Evolutionary conservation across 2,329 filamentous ascomycete species (phyloP), one percentile per base, ranked within the genome.

Genomic region (Fusarium burgessii): DNA sequence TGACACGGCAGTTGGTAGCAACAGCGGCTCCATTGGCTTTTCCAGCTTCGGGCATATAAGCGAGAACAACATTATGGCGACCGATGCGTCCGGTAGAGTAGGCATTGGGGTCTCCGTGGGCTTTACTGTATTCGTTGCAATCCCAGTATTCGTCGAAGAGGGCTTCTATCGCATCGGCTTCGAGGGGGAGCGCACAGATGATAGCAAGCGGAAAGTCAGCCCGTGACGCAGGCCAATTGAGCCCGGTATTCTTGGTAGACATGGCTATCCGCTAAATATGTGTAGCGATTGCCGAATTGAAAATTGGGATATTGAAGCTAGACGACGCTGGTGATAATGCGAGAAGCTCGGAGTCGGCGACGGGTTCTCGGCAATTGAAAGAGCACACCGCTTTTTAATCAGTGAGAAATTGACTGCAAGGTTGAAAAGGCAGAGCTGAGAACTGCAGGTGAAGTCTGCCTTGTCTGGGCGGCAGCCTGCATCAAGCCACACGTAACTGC

Each of bases 21-120:
- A 76, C 67, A 3, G 50, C 41, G 1, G 79, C 76, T 1, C 78
- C 75, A 32, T 33, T 76, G n/a, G 38, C 68, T 42, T 74, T 80
- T 35, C 79, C 79, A 62, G 78, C 80, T 10, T 42, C 45, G 12
- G 76, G 65, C 11, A 78, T 72, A 1, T 75, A 29, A 20, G 73
- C 68, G 1, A 82, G 72, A 11, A 81, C 76, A 14, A 77, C 72
- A 55, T 78, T 68, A 32, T 77, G 68, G 8, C 58, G 55, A 2
- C 77, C 74, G 2, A 80, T 72, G 1, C 75, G 72, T 2, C 79
- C 79, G 6, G 70, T 76, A 0, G 58, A 73, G 52, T 80, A 80
- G 3, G 43, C 52, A 54, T 80, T 80, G 2, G 23, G 14, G 50
- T 80, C 78, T 9, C 76, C 75, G 1, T 20, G 17, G 2, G 71